Percentiles rank a stretch among this genome's conserved stretches.
These are phyloP conservation scores for Gigaspora rosea DNA, from an alignment of 192 early-diverging fungal genomes.

Conservation along the genomic window DNA sequence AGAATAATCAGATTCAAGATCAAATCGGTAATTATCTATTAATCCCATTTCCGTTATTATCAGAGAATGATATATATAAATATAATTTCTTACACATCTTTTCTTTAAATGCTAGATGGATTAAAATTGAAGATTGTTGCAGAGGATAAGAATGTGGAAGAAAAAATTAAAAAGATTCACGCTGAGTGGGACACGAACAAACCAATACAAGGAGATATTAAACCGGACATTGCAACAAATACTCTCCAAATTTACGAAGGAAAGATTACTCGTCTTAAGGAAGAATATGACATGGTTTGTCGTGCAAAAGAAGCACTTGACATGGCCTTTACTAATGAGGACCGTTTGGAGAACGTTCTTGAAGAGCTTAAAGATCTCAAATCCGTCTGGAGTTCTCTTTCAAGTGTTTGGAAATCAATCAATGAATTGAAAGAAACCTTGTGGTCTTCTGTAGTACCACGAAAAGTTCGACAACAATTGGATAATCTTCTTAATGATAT, in stretches of 20 bases:
- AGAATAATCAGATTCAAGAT: constrained; percentile 91
- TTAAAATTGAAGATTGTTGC: constrained; percentile 93
- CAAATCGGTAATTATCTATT: constrained; percentile 70
- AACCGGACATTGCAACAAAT: constrained; percentile 81
- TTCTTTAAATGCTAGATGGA: constrained; percentile 52
- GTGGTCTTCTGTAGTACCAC: constrained; percentile 86
- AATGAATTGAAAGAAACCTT: constrained; percentile 83
- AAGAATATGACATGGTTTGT: constrained; percentile 84
- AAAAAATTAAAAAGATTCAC: constrained; percentile 78
- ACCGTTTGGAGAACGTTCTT: constrained; percentile 76
- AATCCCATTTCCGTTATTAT: background rate
- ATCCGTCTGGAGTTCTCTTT: constrained; percentile 86
- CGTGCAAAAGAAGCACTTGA: constrained; percentile 94
- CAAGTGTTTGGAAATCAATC: constrained; percentile 80
- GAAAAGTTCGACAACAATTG: constrained; percentile 87
- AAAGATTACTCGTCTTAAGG: constrained; percentile 75
- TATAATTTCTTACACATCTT: constrained; percentile 18
- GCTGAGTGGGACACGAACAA: constrained; percentile 95
- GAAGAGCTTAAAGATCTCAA: constrained; percentile 94
- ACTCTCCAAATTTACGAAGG: constrained; percentile 84
- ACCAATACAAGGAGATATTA: constrained; percentile 91
- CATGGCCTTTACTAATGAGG: constrained; percentile 71
- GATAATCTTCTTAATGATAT: constrained; percentile 78
- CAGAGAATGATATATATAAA: background rate
- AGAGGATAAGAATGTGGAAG: constrained; percentile 87